These are phyloP conservation scores for Gryganskiella cystojenkinii DNA, from an alignment of 192 early-diverging fungal species.

Conservation along the genomic window DNA sequence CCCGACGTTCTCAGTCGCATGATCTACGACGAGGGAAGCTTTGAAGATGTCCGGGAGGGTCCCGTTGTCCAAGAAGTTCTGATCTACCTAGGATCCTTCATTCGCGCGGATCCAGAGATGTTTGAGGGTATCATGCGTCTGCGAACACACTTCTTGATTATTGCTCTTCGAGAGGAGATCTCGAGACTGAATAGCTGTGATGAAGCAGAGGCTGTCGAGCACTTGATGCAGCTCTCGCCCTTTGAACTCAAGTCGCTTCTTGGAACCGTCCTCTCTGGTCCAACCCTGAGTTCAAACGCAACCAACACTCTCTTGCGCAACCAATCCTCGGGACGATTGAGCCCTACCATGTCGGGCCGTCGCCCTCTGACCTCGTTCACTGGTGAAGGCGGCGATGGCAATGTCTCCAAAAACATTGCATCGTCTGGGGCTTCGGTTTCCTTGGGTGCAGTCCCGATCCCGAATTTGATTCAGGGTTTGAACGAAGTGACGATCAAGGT, in stretches of 20 bases:
- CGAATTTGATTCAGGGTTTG: conserved; percentile 36
- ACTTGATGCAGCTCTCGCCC: conserved; percentile 82
- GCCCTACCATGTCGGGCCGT: conserved; percentile 21
- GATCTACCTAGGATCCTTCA: conserved; percentile 77
- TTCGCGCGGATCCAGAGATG: conserved; percentile 66
- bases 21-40: conserved; percentile 63
- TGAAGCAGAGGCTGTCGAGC: conserved; percentile 80
- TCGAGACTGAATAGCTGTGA: conserved; percentile 72
- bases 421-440: conserved; percentile 15
- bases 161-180: conserved; percentile 87
- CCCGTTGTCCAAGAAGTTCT: conserved; percentile 85
- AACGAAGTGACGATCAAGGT: conserved; percentile 62
- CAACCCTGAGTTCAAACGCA: conserved; percentile 53
- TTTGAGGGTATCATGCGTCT: conserved; percentile 86
- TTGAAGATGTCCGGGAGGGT: conserved; percentile 81
- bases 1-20: conserved; percentile 71
- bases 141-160: conserved; percentile 81
- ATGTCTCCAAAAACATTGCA: conserved; percentile 1
- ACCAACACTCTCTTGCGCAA: conserved; percentile 48
- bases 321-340: conserved; percentile 50
- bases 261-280: conserved; percentile 73
- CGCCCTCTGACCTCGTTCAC: background rate
- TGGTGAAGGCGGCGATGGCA: background rate
- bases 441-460: conserved; percentile 1
- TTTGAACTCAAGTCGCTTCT: conserved; percentile 81